Percentiles rank a stretch among this genome's conserved stretches.
Conservation (phyloP, 306 rosid species). For the Medicago truncatula region DNA sequence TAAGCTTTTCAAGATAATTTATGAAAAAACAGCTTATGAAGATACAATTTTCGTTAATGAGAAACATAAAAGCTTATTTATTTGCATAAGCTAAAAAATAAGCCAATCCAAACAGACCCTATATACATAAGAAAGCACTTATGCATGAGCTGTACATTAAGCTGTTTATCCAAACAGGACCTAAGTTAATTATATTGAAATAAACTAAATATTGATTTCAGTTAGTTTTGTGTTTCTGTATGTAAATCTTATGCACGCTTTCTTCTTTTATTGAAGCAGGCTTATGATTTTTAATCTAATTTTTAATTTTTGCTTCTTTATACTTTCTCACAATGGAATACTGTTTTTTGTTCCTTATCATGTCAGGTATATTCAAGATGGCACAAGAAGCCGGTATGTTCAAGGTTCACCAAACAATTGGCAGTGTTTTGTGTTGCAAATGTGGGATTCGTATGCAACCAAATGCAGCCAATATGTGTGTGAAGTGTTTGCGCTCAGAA, state of each 20-base stretch:
- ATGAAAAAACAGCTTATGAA: too few species aligned
- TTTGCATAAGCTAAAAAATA: too few species aligned
- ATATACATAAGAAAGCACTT: too few species aligned
- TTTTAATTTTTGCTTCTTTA: neutral
- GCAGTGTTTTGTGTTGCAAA: conserved; percentile 31
- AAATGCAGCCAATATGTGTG: conserved; percentile 32
- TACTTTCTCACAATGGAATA: neutral
- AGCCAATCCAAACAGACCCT: too few species aligned
- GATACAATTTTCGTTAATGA: too few species aligned
- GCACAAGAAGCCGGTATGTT: conserved; percentile 22
- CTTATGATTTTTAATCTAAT: too few species aligned
- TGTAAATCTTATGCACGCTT: neutral
- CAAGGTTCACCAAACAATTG: conserved; percentile 8
- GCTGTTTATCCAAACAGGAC: too few species aligned
- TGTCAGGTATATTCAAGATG: conserved; percentile 5
- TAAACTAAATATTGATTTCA: neutral
- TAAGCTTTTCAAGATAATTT: too few species aligned
- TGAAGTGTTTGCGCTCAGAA: conserved; percentile 25
- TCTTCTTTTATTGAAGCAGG: neutral
- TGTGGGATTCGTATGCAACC: conserved; percentile 25
- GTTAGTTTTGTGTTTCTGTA: neutral
- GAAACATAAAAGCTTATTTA: too few species aligned
- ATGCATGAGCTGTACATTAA: too few species aligned
- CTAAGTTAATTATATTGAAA: neutral
- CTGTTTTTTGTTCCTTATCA: neutral